Evolutionary conservation across 1,139 yeast genomes (phyloP), one percentile per base, ranked within the genome.

Genomic region (Arxiozyma heterogenica): DNA sequence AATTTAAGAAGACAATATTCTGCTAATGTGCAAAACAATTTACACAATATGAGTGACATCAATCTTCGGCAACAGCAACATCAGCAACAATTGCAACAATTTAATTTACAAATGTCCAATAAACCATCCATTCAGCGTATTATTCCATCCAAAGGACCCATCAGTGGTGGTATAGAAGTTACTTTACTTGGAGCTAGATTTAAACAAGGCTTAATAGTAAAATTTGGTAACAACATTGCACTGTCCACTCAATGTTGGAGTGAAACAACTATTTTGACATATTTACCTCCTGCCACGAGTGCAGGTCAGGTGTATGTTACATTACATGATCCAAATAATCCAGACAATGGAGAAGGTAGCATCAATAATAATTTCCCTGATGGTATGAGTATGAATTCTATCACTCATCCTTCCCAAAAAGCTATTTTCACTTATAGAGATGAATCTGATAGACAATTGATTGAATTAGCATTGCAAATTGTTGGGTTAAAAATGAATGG

Each of bases 401-500:
- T 25, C 12, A 47, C 52, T 6, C 58, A 55, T 46, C 55, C 59
- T 5, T 53, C 55, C 34, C 59, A 59, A 38, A 62, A 58, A 44
- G 68, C 73, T 65, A 76, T 87, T 1, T 91, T 91, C 69, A 90
- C 97, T 0, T 91, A 91, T 64, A 78, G 89, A 45, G 96, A 91
- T 72, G 97, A 91, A 67, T 86, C 96, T 12, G 97, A 90, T 70
- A 79, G 94, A 58, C 96, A 90, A 68, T 77, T 91, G 65, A 87
- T 91, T 67, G 98, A 91, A 69, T 75, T 91, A 60, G 97, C 98
- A 0, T 75, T 91, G 61, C 97, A 91, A 66, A 93, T 91, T 61
- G 96, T 91, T 38, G 98, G 97, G 1, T 75, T 89, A 71, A 90
- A 90, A 72, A 88, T 90, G 96, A 89, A 89, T 66, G 97, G 97